phyloP scores from a whole-genome alignment of 129 eudicot species.

The Flaveria linearis region DNA sequence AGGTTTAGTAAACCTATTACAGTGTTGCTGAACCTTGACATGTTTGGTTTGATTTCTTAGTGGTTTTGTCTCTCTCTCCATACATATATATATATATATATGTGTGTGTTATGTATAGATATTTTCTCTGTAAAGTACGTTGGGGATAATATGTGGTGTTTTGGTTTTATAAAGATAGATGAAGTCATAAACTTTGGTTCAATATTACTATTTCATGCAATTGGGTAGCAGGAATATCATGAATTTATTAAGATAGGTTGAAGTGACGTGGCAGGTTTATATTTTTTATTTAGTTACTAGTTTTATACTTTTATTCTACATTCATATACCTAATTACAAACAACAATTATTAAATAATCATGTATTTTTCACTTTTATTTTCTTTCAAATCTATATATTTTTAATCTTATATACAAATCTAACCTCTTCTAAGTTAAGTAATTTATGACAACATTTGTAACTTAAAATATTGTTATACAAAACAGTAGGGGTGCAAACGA shows the following conservation, averaged over 20 bases:
- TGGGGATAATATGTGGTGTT: constrained; percentile 8
- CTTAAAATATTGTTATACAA: no score
- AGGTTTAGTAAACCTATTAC: constrained; percentile 84
- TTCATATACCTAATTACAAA: no score
- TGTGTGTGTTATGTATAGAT: background rate
- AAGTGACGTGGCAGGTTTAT: constrained; percentile 7
- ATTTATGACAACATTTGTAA: no score
- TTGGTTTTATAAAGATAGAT: constrained; percentile 28
- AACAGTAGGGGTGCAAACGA: no score
- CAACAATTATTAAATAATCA: no score
- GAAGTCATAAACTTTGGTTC: constrained; percentile 21
- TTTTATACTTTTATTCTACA: no score
- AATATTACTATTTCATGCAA: constrained; percentile 35
- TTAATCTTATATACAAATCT: no score
- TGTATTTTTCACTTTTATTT: no score
- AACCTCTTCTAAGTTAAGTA: no score
- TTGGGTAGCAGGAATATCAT: constrained; percentile 29
- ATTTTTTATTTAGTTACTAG: background rate
- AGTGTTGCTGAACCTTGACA: constrained; percentile 80
- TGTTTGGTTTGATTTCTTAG: background rate
- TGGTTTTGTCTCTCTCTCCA: background rate
- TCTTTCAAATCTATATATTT: no score
- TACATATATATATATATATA: background rate
- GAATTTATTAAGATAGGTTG: constrained; percentile 5
- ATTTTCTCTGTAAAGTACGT: background rate